Conservation (phyloP, 805 yeast species). For the Middelhovenomyces tepae region DNA sequence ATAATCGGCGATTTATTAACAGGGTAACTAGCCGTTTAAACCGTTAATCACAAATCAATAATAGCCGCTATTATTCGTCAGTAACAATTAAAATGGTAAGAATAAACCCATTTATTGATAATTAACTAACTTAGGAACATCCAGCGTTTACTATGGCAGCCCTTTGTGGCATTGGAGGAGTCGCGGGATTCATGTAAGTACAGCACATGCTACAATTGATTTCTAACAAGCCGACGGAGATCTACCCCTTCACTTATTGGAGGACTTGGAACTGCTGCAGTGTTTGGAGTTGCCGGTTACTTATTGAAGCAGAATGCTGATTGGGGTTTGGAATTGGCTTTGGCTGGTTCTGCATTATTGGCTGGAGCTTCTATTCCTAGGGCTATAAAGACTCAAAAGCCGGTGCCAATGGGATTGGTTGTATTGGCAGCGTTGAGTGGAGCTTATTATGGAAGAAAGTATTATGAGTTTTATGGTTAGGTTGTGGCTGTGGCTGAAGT, state of each 20-base stretch:
- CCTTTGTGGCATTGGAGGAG: slow-evolving; percentile 60
- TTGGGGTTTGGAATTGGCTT: slow-evolving; percentile 72
- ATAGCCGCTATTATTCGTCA: too few species aligned
- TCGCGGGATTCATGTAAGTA: slow-evolving; percentile 51
- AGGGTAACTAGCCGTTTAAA: too few species aligned
- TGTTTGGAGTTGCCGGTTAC: slow-evolving; percentile 43
- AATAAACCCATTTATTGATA: too few species aligned
- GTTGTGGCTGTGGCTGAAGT: too few species aligned
- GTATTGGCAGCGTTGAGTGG: slow-evolving; percentile 56
- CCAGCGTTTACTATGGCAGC: slow-evolving; percentile 68
- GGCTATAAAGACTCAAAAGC: slow-evolving; percentile 54
- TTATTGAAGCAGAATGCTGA: slow-evolving; percentile 63
- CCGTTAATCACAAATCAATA: too few species aligned
- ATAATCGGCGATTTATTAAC: too few species aligned
- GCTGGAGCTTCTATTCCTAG: slow-evolving; percentile 67
- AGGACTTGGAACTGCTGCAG: slow-evolving; percentile 40
- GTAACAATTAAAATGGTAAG: too few species aligned
- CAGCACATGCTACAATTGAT: background rate
- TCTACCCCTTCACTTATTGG: slow-evolving; percentile 76
- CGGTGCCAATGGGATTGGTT: slow-evolving; percentile 63
- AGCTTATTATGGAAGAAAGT: slow-evolving; percentile 64
- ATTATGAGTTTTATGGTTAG: slow-evolving; percentile 52
- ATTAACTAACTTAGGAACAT: slow-evolving; percentile 56
- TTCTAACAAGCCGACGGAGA: slow-evolving; percentile 40
- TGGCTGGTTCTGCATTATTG: slow-evolving; percentile 60